These are phyloP conservation scores for Cicer arietinum DNA, from an alignment of 306 rosid genomes.

Conservation along the genomic window DNA sequence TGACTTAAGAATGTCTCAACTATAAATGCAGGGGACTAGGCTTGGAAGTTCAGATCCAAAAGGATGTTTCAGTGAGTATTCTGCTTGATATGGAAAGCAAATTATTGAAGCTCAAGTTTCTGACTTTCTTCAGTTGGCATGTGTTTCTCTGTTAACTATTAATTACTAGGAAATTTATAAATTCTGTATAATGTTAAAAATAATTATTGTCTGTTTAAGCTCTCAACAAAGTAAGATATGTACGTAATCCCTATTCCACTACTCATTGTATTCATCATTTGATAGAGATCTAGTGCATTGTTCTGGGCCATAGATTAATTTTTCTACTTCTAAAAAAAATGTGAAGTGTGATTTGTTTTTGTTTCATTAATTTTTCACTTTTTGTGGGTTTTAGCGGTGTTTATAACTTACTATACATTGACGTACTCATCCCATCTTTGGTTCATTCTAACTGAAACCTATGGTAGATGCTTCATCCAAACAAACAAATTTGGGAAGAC, in stretches of 20 bases:
- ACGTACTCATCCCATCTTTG: conserved; percentile 15
- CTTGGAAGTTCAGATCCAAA: conserved; percentile 99
- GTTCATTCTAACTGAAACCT: conserved; percentile 23
- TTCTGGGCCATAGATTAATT: conserved; percentile 33
- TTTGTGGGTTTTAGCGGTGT: conserved; percentile 3
- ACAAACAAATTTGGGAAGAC: conserved; percentile 19
- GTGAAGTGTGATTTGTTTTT: background rate
- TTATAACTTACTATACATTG: conserved; percentile 16
- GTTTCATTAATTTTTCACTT: background rate
- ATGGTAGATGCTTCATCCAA: conserved; percentile 22
- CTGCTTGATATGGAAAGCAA: conserved; percentile 39
- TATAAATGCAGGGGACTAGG: conserved; percentile 88
- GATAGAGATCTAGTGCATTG: background rate
- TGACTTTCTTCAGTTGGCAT: conserved; percentile 42
- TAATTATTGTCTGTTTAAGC: conserved; percentile 35
- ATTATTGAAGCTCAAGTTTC: conserved; percentile 47
- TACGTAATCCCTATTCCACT: conserved; percentile 12
- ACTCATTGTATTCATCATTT: conserved; percentile 28
- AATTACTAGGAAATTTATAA: conserved; percentile 5
- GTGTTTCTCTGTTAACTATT: conserved; percentile 13
- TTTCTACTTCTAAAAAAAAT: background rate
- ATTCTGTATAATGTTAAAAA: conserved; percentile 20
- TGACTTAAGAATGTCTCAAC: conserved; percentile 44
- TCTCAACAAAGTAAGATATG: conserved; percentile 1
- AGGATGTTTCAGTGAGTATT: conserved; percentile 95